Base-by-base conservation (phyloP, 768 basidiomycete genomes). In the Boletus rex-veris region DNA sequence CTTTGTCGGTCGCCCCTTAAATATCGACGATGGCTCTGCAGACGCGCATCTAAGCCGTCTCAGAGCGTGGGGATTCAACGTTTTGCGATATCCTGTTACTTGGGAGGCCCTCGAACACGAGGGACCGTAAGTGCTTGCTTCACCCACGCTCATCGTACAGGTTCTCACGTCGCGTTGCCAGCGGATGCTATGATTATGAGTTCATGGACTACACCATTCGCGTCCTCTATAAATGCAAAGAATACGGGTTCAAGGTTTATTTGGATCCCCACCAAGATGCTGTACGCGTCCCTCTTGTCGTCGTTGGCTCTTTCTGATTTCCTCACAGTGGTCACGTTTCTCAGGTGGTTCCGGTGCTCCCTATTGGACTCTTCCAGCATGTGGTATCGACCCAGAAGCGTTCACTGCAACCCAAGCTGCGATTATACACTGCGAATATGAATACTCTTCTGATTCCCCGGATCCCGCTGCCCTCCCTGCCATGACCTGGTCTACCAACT, bases 401-500 rank as follows among this genome's bases (percentile, higher is more conserved):
- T 84, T 98, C 60, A 91, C 90, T 1, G 80, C 86, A 0, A 97
- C 95, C 1, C 86, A 90, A 65, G 79, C 91, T 8, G 86, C 93
- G 33, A 83, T 95, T 48, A 62, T 99, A 8, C 94, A 98, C 68
- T 86, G 81, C 70, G 95, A 98, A 73, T 98, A 92, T 71, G 87
- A 92, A 0, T 64, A 75, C 1, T 1, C 53, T 1, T 71, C 85
- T 0, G 76, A 78, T 42, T 64, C 71, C 0, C 79, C 91, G 5
- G 77, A 88, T 59, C 94, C 96, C 0, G 77, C 82, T 3, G 67
- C 80, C 0, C 79, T 93, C 56, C 96, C 97, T 6, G 84, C 88
- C 45, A 99, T 99, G 97, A 82, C 93, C 56, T 99, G 97, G 97
- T 84, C 86, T 7, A 98, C 96, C 24, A 98, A 98, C 67, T 98